Evolutionary conservation across 148 eudicot genomes (phyloP).

Genomic region (Diospyros kaki): DNA sequence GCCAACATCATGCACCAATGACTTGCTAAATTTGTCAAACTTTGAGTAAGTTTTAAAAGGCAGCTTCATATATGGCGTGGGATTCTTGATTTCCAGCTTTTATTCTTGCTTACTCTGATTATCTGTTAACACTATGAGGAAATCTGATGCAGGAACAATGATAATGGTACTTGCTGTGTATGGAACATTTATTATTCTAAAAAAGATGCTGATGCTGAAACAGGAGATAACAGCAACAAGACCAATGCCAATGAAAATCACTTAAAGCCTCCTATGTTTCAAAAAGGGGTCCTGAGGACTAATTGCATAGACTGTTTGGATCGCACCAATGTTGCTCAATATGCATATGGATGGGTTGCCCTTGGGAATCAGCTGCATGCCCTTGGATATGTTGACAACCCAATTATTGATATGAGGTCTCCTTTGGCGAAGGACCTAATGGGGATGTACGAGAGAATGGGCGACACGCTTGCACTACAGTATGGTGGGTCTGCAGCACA

Average conservation of each 20-base stretch:
- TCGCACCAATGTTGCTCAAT: conserved; percentile 90
- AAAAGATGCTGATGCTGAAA: conserved; percentile 6
- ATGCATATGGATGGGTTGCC: conserved; percentile 73
- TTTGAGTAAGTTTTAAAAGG: conserved; percentile 15
- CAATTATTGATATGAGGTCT: conserved; percentile 39
- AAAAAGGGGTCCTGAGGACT: conserved; percentile 73
- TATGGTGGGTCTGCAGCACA: conserved; percentile 98
- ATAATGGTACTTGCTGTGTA: conserved; percentile 9
- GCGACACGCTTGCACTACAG: conserved; percentile 77
- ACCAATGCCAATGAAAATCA: conserved; percentile 15
- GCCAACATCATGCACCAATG: conserved; percentile 36
- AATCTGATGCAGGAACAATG: conserved; percentile 26
- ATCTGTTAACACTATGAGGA: background rate
- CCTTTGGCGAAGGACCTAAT: conserved; percentile 61
- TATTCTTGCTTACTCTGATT: background rate
- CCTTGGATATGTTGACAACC: conserved; percentile 41
- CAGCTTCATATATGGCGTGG: background rate
- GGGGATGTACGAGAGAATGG: conserved; percentile 73
- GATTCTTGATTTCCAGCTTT: background rate
- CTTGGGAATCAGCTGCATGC: conserved; percentile 74
- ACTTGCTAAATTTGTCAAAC: conserved; percentile 22
- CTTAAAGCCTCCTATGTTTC: conserved; percentile 40
- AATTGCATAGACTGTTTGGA: conserved; percentile 96
- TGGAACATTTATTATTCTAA: conserved; percentile 10
- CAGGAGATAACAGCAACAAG: conserved; percentile 1